phyloP scores from a whole-genome alignment of 2,329 filamentous ascomycete species.

The Elsinoe perseae region DNA sequence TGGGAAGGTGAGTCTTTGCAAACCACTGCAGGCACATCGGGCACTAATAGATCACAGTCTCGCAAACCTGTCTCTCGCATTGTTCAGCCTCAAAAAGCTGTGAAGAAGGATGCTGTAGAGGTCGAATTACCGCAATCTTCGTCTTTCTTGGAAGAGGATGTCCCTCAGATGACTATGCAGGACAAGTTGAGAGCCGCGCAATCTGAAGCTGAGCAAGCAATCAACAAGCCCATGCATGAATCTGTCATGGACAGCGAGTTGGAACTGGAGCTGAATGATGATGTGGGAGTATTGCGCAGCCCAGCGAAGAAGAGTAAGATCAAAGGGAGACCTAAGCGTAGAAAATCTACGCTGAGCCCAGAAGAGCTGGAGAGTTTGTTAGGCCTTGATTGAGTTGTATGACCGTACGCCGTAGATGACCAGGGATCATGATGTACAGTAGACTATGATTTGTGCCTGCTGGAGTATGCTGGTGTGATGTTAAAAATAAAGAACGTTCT shows the following conservation, averaged over 20 bases:
- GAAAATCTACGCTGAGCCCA: slow-evolving; percentile 66
- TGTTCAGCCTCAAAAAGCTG: not conserved
- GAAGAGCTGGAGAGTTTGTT: slow-evolving; percentile 62
- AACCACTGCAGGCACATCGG: not conserved
- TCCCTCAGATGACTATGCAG: slow-evolving; percentile 13
- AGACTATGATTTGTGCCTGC: not conserved
- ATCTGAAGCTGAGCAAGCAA: slow-evolving; percentile 30
- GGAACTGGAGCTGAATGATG: slow-evolving; percentile 43
- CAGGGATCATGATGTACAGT: not conserved
- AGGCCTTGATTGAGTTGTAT: slow-evolving; percentile 17
- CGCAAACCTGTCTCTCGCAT: not conserved
- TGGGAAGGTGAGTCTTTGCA: not conserved
- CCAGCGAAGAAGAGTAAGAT: slow-evolving; percentile 40
- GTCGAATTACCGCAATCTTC: slow-evolving; percentile 2
- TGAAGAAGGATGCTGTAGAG: not conserved
- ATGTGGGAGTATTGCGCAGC: slow-evolving; percentile 26
- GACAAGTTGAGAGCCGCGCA: slow-evolving; percentile 29
- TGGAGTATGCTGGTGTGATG: no score
- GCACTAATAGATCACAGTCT: not conserved
- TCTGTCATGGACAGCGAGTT: slow-evolving; percentile 24
- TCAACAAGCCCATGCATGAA: slow-evolving; percentile 17
- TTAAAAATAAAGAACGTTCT: no score
- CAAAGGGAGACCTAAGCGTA: slow-evolving; percentile 52
- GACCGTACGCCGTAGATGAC: not conserved
- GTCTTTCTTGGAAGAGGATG: slow-evolving; percentile 16